Base-by-base conservation (phyloP, 768 basidiomycete species). In the Pulveroboletus sp. region DNA sequence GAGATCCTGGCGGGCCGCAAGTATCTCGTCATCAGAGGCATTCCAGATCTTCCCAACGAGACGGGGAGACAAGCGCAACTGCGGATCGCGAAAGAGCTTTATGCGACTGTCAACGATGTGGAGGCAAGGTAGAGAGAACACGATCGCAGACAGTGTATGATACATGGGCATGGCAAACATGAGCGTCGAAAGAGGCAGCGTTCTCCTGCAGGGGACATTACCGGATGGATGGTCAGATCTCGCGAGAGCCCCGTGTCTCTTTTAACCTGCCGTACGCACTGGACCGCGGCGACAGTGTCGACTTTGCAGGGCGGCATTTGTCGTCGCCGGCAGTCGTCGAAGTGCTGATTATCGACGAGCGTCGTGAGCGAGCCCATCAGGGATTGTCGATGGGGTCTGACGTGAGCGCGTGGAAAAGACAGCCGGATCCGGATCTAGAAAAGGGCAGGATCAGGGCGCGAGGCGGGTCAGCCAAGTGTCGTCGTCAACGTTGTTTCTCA, bases 51-150 rank as follows among this genome's bases (percentile, higher is more conserved):
- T 3, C 57, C 76, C 72, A 68, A 61, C 8, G 93, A 95, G 69
- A 83, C 74, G 14, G 79, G 81, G 0, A 60, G 69, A 37, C 79
- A 89, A 31, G 83, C 83, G 0, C 93, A 96, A 65, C 80, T 83
- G 58, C 75, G 89, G 46, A 79, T 96, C 39, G 84, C 91, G 41
- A 77, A 76, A 58, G 93, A 94, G 62, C 92, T 94, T 64, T 95
- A 93, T 60, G 80, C 79, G n/a, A 82, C 79, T 5, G 86, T 91
- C 5, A 78, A 83, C 49, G 89, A 94, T 54, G 76, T 79, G 46
- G 78, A 82, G 5, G 72, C 81, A 6, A 75, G 77, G 57, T 83
- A 69, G 44, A 24, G 31, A 17, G 32, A 24, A 4, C 6, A 9
- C 24, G 33, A 8, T 26, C 21, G 24, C n/a, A 7, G 10, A 5